These are phyloP conservation scores for Phytophthora fragariaefolia DNA, from an alignment of 352 stramenopile species.

Conservation along the genomic window DNA sequence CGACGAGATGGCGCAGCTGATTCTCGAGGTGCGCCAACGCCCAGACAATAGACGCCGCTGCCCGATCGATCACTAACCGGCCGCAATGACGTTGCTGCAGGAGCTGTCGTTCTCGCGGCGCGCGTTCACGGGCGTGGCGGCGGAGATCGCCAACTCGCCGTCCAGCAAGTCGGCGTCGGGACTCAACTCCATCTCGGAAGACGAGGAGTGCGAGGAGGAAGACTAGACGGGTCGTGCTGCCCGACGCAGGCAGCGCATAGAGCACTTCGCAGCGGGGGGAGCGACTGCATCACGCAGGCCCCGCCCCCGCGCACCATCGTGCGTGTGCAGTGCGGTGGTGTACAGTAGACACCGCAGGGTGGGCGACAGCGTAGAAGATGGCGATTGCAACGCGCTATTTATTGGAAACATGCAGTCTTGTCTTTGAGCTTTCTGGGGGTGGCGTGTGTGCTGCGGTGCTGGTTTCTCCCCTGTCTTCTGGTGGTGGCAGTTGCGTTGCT, in stretches of 20 bases:
- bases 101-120: conserved; percentile 66
- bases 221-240: conserved; percentile 29
- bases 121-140: conserved; percentile 65
- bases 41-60: background rate
- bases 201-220: conserved; percentile 53
- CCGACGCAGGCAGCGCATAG: conserved; percentile 25
- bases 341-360: conserved; percentile 16
- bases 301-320: background rate
- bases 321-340: conserved; percentile 18
- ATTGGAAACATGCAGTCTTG: conserved; percentile 45
- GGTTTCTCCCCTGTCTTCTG: conserved; percentile 8
- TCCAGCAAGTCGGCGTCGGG: conserved; percentile 57
- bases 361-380: too few species aligned
- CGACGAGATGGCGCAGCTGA: conserved; percentile 79
- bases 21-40: conserved; percentile 61
- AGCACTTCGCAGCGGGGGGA: conserved; percentile 15
- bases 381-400: conserved; percentile 48
- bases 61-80: background rate
- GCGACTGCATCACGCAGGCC: conserved; percentile 11
- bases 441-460: background rate
- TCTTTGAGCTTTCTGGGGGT: conserved; percentile 31
- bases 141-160: conserved; percentile 67
- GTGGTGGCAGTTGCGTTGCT: conserved; percentile 22
- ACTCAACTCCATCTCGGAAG: conserved; percentile 78
- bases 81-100: conserved; percentile 26